Evolutionary conservation across 2,329 filamentous ascomycete genomes (phyloP).

Genomic region (Parafenestella ontariensis): DNA sequence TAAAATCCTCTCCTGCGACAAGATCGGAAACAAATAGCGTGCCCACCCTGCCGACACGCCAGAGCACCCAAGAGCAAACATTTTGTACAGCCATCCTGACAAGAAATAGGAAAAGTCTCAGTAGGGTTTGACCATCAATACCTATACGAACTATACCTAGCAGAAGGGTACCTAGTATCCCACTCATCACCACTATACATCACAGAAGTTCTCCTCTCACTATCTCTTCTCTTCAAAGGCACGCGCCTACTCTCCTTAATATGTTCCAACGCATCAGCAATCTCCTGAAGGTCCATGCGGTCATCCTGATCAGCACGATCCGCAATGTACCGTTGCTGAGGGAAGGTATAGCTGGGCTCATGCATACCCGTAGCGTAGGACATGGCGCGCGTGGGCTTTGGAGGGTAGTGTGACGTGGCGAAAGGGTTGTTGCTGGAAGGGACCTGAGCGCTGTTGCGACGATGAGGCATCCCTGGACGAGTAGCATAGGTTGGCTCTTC

Average conservation of each 20-base stretch:
- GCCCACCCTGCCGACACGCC: neutral
- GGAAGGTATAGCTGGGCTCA: neutral
- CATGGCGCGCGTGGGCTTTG: slow-evolving; percentile 12
- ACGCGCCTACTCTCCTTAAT: slow-evolving; percentile 3
- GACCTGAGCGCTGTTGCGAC: slow-evolving; percentile 18
- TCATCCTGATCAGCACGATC: neutral
- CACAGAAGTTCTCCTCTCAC: neutral
- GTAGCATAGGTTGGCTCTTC: slow-evolving; percentile 5
- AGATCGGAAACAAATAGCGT: neutral
- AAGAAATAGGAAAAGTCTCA: neutral
- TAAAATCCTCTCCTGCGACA: neutral
- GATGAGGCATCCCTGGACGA: slow-evolving; percentile 10
- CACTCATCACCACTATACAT: slow-evolving; percentile 15
- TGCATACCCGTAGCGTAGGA: slow-evolving; percentile 11
- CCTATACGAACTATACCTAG: neutral
- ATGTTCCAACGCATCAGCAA: slow-evolving; percentile 9
- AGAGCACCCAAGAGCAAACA: neutral
- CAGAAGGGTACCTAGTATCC: neutral
- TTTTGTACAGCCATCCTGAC: neutral
- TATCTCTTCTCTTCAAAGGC: neutral
- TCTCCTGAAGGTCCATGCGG: neutral
- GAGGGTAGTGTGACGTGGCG: slow-evolving; percentile 7
- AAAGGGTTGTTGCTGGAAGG: slow-evolving; percentile 17
- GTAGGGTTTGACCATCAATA: neutral
- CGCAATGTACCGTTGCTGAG: neutral